A percentile compares a stretch with the other conserved stretches of the same genome.
phyloP scores from a whole-genome alignment of 1,284 basidiomycete genomes.

The Farysia itapuensis region DNA sequence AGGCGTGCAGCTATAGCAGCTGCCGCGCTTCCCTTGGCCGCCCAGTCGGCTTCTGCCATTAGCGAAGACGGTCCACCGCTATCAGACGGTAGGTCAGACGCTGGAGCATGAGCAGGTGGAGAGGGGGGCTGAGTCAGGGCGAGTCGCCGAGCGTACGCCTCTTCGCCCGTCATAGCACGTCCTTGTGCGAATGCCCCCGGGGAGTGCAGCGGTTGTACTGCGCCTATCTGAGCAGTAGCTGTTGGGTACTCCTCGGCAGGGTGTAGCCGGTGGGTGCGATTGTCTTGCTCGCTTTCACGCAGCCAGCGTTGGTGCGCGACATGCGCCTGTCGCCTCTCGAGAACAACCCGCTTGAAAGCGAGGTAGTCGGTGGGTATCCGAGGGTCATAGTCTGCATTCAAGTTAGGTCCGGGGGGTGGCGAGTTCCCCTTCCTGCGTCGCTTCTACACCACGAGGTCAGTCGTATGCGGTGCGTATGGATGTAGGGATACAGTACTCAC shows the following conservation, averaged over 20 bases:
- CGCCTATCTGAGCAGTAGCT: too few relatives aligned
- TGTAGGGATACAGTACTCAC: too few relatives aligned
- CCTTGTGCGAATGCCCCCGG: background rate
- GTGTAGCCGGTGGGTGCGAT: too few relatives aligned
- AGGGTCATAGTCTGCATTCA: constrained; percentile 54
- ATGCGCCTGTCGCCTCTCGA: constrained; percentile 25
- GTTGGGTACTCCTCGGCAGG: too few relatives aligned
- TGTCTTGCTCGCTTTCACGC: too few relatives aligned
- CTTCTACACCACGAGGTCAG: constrained; percentile 6
- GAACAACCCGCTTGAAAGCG: constrained; percentile 39
- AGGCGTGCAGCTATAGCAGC: constrained; percentile 47
- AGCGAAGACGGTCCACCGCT: background rate
- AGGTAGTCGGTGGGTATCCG: constrained; percentile 51
- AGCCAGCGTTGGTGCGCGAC: constrained; percentile 5
- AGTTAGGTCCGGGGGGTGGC: constrained; percentile 18
- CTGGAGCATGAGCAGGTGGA: background rate
- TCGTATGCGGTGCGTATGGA: too few relatives aligned
- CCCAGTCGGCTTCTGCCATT: constrained; percentile 2
- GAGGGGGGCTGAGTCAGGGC: constrained; percentile 4
- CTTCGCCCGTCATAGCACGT: constrained; percentile 23
- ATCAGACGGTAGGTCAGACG: background rate
- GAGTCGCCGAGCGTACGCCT: constrained; percentile 19
- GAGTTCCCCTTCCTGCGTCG: constrained; percentile 28
- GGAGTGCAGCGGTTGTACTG: too few relatives aligned
- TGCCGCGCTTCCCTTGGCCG: constrained; percentile 27